These are phyloP conservation scores for Pyricularia grisea DNA, from an alignment of 2,329 filamentous ascomycete genomes.

Conservation along the genomic window DNA sequence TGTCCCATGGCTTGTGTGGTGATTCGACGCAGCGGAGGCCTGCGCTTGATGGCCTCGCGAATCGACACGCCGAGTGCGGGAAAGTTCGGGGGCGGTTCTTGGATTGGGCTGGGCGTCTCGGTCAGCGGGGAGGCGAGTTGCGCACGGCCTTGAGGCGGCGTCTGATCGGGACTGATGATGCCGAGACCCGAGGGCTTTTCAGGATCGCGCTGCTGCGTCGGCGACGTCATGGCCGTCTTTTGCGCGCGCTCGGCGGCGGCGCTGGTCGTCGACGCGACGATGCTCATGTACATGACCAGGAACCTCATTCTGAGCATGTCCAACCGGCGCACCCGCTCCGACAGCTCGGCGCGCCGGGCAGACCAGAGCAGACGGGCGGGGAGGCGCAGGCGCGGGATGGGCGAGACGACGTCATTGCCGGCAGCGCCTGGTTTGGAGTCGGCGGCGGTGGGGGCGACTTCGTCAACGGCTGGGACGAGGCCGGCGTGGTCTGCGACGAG, in stretches of 20 bases:
- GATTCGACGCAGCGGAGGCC: slow-evolving; percentile 40
- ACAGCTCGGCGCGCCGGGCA: slow-evolving; percentile 39
- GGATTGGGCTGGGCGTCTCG: slow-evolving; percentile 11
- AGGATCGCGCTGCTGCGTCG: slow-evolving; percentile 13
- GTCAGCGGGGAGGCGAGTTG: slow-evolving; percentile 9
- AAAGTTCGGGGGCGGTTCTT: slow-evolving; percentile 3
- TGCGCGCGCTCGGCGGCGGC: slow-evolving; percentile 26
- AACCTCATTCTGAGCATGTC: slow-evolving; percentile 57
- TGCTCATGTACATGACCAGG: slow-evolving; percentile 53
- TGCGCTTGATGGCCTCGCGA: slow-evolving; percentile 32
- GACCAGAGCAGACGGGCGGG: slow-evolving; percentile 50
- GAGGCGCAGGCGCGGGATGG: slow-evolving; percentile 27
- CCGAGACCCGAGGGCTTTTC: slow-evolving; percentile 17
- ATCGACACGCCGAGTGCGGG: slow-evolving; percentile 24
- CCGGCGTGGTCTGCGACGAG: slow-evolving; percentile 30
- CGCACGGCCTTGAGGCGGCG: neutral
- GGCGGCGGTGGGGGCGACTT: neutral
- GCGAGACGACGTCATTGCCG: neutral
- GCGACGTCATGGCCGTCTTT: slow-evolving; percentile 10
- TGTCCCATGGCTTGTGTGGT: slow-evolving; percentile 46
- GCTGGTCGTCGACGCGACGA: slow-evolving; percentile 32
- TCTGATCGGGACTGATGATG: slow-evolving; percentile 1
- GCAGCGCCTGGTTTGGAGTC: neutral
- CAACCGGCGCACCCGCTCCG: slow-evolving; percentile 47
- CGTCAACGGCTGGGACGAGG: neutral